A percentile compares a stretch with the other conserved stretches of the same genome.
Evolutionary conservation across 2,329 filamentous ascomycete genomes (phyloP).

Genomic region (Cordyceps fumosorosea): DNA sequence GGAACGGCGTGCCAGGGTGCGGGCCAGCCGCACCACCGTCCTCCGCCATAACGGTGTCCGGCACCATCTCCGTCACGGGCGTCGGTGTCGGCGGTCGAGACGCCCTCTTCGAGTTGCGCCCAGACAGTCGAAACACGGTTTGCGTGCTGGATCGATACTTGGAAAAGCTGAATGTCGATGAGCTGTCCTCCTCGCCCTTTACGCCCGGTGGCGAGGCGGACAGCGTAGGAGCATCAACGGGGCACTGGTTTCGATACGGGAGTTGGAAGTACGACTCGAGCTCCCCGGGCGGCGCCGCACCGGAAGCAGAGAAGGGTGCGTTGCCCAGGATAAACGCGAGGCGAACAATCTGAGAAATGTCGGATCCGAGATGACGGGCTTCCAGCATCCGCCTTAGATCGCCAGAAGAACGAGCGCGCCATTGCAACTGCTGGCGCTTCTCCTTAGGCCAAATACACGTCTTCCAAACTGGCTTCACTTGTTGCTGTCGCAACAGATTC

Average conservation of each 20-base stretch:
- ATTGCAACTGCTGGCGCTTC: slow-evolving; percentile 33
- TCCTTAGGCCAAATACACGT: slow-evolving; percentile 40
- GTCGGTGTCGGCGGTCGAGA: slow-evolving; percentile 30
- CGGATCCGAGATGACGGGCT: slow-evolving; percentile 34
- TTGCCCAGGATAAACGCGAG: slow-evolving; percentile 38
- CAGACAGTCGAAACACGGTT: slow-evolving; percentile 26
- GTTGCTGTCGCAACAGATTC: slow-evolving; percentile 37
- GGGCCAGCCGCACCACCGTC: slow-evolving; percentile 27
- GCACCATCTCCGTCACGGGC: slow-evolving; percentile 18
- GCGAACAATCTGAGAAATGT: slow-evolving; percentile 36
- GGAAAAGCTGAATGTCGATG: slow-evolving; percentile 22
- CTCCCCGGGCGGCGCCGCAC: slow-evolving; percentile 31
- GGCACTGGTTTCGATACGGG: slow-evolving; percentile 30
- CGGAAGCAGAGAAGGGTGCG: slow-evolving; percentile 30
- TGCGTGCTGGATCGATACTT: slow-evolving; percentile 25
- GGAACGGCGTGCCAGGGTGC: slow-evolving; percentile 35
- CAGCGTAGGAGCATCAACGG: slow-evolving; percentile 27
- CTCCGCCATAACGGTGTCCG: slow-evolving; percentile 28
- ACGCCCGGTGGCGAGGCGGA: slow-evolving; percentile 13
- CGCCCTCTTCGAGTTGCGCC: slow-evolving; percentile 29
- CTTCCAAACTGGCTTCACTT: slow-evolving; percentile 39
- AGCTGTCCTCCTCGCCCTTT: slow-evolving; percentile 24
- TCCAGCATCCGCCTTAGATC: slow-evolving; percentile 40
- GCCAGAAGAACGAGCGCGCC: slow-evolving; percentile 35
- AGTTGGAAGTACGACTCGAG: slow-evolving; percentile 34